phyloP scores from a whole-genome alignment of 805 yeast genomes.

The Candida insectalens region DNA sequence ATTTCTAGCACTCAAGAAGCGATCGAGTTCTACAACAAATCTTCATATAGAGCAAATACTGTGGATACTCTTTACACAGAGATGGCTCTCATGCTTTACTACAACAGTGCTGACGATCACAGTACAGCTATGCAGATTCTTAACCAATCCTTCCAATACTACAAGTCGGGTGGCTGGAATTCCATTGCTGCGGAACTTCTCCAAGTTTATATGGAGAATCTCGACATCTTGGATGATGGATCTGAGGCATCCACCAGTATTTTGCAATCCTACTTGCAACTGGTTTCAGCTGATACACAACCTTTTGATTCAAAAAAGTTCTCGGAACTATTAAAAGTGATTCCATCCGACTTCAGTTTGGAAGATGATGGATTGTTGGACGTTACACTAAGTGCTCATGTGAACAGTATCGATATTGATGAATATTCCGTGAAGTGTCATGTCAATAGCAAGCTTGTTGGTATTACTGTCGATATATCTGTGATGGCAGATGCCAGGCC shows the following conservation, averaged over 20 bases:
- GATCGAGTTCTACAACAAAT: slow-evolving; percentile 39
- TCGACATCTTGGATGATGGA: slow-evolving; percentile 31
- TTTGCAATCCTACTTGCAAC: slow-evolving; percentile 29
- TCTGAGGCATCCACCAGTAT: slow-evolving; percentile 19
- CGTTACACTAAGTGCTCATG: slow-evolving; percentile 26
- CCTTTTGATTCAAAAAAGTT: slow-evolving; percentile 9
- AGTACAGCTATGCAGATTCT: slow-evolving; percentile 54
- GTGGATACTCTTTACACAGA: slow-evolving; percentile 72
- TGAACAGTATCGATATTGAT: slow-evolving; percentile 28
- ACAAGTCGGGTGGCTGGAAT: slow-evolving; percentile 66
- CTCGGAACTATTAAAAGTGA: slow-evolving; percentile 7
- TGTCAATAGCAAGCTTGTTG: slow-evolving; percentile 20
- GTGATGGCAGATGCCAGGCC: too few relatives aligned
- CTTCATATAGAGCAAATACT: slow-evolving; percentile 47
- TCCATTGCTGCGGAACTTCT: slow-evolving; percentile 57
- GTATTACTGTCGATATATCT: slow-evolving; percentile 10
- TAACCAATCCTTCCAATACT: slow-evolving; percentile 59
- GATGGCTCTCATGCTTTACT: slow-evolving; percentile 56
- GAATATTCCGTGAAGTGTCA: slow-evolving; percentile 27
- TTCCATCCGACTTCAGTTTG: slow-evolving; percentile 4
- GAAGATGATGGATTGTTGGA: slow-evolving; percentile 26
- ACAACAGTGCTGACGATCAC: slow-evolving; percentile 37
- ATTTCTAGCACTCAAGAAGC: slow-evolving; percentile 46
- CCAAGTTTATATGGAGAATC: slow-evolving; percentile 59
- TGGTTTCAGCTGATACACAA: slow-evolving; percentile 16